Evolutionary conservation across 192 early-diverging fungal genomes (phyloP).

Genomic region (Gryganskiella cystojenkinii): DNA sequence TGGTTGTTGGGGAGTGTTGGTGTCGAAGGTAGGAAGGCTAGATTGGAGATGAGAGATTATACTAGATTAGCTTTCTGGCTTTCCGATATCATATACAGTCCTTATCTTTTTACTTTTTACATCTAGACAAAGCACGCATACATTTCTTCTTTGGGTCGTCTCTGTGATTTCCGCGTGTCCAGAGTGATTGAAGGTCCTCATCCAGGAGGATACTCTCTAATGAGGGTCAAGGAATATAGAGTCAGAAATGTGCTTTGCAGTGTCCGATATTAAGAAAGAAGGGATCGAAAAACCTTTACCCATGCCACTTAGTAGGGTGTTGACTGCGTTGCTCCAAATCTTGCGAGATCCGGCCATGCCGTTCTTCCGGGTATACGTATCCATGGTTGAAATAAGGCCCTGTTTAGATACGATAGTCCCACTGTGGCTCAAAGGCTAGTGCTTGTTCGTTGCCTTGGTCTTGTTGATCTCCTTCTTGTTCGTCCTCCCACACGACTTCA

Average conservation of each 20-base stretch:
- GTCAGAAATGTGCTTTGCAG: not conserved
- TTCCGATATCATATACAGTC: not conserved
- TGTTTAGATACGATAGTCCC: slow-evolving; percentile 7
- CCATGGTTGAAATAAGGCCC: not conserved
- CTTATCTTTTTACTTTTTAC: not conserved
- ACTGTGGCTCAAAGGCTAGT: not conserved
- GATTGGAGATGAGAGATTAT: not conserved
- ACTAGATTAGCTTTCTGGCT: not conserved
- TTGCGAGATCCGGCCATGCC: slow-evolving; percentile 14
- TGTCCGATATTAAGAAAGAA: not conserved
- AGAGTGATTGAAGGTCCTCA: slow-evolving; percentile 44
- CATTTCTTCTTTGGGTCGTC: slow-evolving; percentile 37
- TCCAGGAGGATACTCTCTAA: slow-evolving; percentile 49
- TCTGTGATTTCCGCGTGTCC: slow-evolving; percentile 35
- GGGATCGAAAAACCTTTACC: slow-evolving; percentile 13
- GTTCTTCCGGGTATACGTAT: not conserved
- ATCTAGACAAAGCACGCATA: not conserved
- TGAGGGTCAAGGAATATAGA: no score
- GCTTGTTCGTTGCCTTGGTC: not conserved
- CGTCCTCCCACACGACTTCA: slow-evolving; percentile 48
- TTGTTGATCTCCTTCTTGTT: slow-evolving; percentile 10
- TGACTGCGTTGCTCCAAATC: slow-evolving; percentile 49
- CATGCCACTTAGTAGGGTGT: slow-evolving; percentile 45
- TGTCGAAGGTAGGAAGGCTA: slow-evolving; percentile 23
- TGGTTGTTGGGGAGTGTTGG: slow-evolving; percentile 26